Conservation (phyloP, 345 rosid genomes). For the Barbarea vulgaris region DNA sequence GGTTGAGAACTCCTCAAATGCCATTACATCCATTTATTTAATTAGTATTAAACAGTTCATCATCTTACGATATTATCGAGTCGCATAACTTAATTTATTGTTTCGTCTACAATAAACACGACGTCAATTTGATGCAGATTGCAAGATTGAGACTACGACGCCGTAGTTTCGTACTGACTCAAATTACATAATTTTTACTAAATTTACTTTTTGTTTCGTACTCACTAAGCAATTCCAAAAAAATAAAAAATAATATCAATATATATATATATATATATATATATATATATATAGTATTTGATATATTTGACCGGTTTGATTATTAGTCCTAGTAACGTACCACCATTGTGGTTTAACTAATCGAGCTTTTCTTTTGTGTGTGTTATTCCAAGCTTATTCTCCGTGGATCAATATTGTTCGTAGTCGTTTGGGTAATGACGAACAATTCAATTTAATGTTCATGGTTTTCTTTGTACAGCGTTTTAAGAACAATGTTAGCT, state of each 20-base stretch:
- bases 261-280: too few relatives aligned
- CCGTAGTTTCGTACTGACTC: background rate
- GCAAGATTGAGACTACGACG: constrained; percentile 5
- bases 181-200: background rate
- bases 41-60: background rate
- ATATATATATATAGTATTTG: too few relatives aligned
- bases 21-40: constrained; percentile 6
- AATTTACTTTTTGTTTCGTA: background rate
- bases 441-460: background rate
- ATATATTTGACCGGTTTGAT: background rate
- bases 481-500: background rate
- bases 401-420: background rate
- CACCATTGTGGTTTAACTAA: background rate
- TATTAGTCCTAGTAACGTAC: background rate
- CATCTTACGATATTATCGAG: background rate
- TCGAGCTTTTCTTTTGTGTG: background rate
- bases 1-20: constrained; percentile 19
- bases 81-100: background rate
- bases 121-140: background rate
- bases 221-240: background rate
- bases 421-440: background rate
- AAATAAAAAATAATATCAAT: too few relatives aligned
- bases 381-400: background rate
- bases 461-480: background rate
- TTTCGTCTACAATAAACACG: constrained; percentile 14